phyloP scores from a whole-genome alignment of 2,329 filamentous ascomycete species.

The Tympanopsis confertula region DNA sequence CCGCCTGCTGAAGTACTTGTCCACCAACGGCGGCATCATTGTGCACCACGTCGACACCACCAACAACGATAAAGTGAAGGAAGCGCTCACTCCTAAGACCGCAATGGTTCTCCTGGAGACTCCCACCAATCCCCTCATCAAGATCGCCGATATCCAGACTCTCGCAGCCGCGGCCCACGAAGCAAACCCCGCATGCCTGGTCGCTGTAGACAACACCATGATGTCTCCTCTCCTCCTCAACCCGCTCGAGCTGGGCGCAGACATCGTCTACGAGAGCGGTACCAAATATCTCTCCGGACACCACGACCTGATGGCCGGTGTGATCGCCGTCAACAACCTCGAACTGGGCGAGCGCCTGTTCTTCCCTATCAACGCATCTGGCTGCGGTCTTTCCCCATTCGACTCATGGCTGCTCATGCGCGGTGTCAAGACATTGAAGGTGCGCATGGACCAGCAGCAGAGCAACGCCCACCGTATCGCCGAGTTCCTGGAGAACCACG shows the following conservation, averaged over 20 bases:
- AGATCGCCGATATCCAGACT: slow-evolving; percentile 81
- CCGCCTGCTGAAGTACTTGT: slow-evolving; percentile 82
- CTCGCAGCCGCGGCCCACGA: slow-evolving; percentile 70
- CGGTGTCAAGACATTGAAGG: slow-evolving; percentile 89
- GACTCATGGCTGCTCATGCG: slow-evolving; percentile 93
- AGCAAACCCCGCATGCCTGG: slow-evolving; percentile 65
- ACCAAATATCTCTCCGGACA: slow-evolving; percentile 97
- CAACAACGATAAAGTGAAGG: slow-evolving; percentile 54
- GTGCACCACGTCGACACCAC: slow-evolving; percentile 97
- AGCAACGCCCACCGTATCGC: slow-evolving; percentile 82
- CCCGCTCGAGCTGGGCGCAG: slow-evolving; percentile 84
- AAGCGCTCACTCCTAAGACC: slow-evolving; percentile 66
- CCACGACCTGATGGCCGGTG: slow-evolving; percentile 97
- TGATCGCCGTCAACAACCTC: slow-evolving; percentile 80
- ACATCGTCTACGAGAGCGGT: slow-evolving; percentile 93
- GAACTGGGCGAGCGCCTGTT: slow-evolving; percentile 78
- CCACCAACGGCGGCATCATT: slow-evolving; percentile 77
- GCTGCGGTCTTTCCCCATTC: slow-evolving; percentile 86
- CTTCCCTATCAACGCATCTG: slow-evolving; percentile 94
- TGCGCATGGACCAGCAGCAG: slow-evolving; percentile 98
- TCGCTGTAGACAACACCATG: slow-evolving; percentile 98
- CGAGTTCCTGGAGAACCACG: slow-evolving; percentile 77
- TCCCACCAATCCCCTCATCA: slow-evolving; percentile 94
- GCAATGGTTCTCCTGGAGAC: slow-evolving; percentile 93
- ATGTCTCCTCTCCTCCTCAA: slow-evolving; percentile 89